phyloP scores from a whole-genome alignment of 305 asterid species.

The Striga hermonthica region DNA sequence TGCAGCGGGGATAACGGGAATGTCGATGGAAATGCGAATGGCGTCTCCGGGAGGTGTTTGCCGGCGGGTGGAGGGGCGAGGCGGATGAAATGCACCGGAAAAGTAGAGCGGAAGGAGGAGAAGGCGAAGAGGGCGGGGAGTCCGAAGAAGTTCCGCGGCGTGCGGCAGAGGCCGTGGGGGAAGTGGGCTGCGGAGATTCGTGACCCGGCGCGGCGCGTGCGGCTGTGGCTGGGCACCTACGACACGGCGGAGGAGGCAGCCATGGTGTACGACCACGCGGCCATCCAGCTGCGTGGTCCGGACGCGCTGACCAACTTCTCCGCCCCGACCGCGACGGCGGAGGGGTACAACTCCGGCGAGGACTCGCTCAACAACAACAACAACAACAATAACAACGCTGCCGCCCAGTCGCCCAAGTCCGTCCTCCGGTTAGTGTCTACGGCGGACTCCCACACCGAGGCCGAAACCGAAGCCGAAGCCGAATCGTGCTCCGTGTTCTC shows the following conservation, averaged over 20 bases:
- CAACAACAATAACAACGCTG: conserved; percentile 31
- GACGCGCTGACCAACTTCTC: conserved; percentile 72
- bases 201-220: conserved; percentile 63
- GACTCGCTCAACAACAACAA: conserved; percentile 46
- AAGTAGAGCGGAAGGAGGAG: conserved; percentile 9
- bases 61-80: conserved; percentile 28
- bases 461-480: conserved; percentile 37
- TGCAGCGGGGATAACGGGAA: conserved; percentile 30
- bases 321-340: conserved; percentile 21
- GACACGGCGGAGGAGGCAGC: conserved; percentile 52
- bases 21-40: conserved; percentile 25
- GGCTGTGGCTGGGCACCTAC: conserved; percentile 78
- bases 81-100: conserved; percentile 38
- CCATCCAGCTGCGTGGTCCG: conserved; percentile 75
- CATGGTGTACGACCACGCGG: conserved; percentile 88
- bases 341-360: conserved; percentile 61
- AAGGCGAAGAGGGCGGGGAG: conserved; percentile 19
- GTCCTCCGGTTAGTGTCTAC: conserved; percentile 55
- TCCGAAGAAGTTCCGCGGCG: conserved; percentile 70
- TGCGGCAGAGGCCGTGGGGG: conserved; percentile 81
- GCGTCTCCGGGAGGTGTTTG: conserved; percentile 26
- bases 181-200: conserved; percentile 96
- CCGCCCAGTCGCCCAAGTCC: conserved; percentile 58
- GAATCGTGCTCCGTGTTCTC: conserved; percentile 38
- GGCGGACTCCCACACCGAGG: conserved; percentile 30